Base-by-base conservation (phyloP, 2,329 filamentous ascomycete species). In the Arthroderma sp. region DNA sequence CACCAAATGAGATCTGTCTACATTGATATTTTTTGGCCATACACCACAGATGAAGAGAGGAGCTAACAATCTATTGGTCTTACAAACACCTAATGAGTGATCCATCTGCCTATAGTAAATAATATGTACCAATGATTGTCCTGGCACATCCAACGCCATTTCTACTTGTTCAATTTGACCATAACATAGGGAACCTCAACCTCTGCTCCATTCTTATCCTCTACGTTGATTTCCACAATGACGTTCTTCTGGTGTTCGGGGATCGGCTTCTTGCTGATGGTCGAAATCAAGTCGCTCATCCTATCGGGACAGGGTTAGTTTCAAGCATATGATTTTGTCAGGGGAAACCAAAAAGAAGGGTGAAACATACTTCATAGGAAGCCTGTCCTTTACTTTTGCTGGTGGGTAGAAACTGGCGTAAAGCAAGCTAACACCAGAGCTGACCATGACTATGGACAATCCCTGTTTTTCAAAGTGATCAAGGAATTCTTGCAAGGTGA, bases 141-240 rank as follows among this genome's bases (percentile, higher is more conserved):
- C 29, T 36, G 15, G 8, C 22, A n/a, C 15, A 11, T 44, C 41
- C 36, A 10, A 4, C 6, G 10, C 8, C 3, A 27, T 9, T 10
- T 42, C 38, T 47, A 47, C 34, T 49, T 52, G 45, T 66, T 59
- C 52, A 87, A 68, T 70, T 81, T 89, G 52, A 94, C 79, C 79
- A 89, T 94, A 57, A 96, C 85, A 63, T 94, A 96, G 3, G 91
- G 91, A 53, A 96, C 83, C 67, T 98, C 91, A 1, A 96, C 89
- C 62, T 98, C 91, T 67, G 96, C 86, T 51, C 84, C 89, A 3
- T 78, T 81, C 58, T 78, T 70, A 59, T 96, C 91, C 61, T 96
- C 89, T 0, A 83, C 85, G 5, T 91, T 93, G 53, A 95, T 83
- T 70, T 96, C 91, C 59, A 96, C 93, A 55, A 96, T 95, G 50